Conservation (phyloP, 257 asterid species). For the Ilex asprella region DNA sequence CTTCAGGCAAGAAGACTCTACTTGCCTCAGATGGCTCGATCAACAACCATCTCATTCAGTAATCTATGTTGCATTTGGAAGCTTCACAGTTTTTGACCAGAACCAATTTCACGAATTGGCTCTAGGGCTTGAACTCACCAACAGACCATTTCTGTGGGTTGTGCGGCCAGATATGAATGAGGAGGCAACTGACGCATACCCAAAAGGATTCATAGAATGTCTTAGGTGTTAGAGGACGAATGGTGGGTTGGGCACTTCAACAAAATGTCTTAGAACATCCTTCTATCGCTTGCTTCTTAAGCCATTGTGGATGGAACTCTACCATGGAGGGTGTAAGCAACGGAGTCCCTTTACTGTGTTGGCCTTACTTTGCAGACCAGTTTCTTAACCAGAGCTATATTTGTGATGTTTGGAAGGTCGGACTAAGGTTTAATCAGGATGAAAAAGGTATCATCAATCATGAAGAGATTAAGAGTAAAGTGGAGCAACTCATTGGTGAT, state of each 20-base stretch:
- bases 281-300: constrained; percentile 46
- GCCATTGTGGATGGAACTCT: constrained; percentile 83
- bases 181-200: not conserved
- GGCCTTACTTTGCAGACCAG: constrained; percentile 61
- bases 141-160: constrained; percentile 42
- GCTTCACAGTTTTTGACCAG: constrained; percentile 15
- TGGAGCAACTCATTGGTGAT: constrained; percentile 25
- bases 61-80: constrained; percentile 42
- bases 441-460: constrained; percentile 13
- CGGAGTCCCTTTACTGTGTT: constrained; percentile 49
- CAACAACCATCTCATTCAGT: constrained; percentile 27
- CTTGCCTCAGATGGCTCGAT: constrained; percentile 35
- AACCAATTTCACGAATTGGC: constrained; percentile 37
- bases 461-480: constrained; percentile 33
- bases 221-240: constrained; percentile 23
- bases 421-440: constrained; percentile 24
- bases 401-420: constrained; percentile 57
- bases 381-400: constrained; percentile 44
- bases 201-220: constrained; percentile 20
- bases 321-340: constrained; percentile 40
- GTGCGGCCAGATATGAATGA: constrained; percentile 12
- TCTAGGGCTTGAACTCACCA: constrained; percentile 29
- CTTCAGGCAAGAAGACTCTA: constrained; percentile 33
- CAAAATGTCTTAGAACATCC: constrained; percentile 48
- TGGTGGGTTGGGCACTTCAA: constrained; percentile 48